These are phyloP conservation scores for Colletotrichum orbiculare DNA, from an alignment of 2,329 filamentous ascomycete species.

Conservation along the genomic window DNA sequence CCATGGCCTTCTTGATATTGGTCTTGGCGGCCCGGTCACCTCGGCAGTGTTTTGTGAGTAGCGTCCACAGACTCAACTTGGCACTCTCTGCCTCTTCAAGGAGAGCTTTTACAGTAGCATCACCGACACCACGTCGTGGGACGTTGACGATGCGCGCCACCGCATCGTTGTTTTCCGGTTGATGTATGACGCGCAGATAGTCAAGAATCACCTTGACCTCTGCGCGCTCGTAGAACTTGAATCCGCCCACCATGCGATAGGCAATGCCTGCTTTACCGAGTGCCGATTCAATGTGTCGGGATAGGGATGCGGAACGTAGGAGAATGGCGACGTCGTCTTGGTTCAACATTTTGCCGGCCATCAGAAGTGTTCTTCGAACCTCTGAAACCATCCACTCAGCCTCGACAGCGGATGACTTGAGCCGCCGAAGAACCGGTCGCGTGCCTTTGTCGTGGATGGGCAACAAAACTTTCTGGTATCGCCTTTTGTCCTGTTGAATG, in stretches of 20 bases:
- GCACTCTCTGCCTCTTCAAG: slow-evolving; percentile 80
- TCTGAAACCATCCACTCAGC: slow-evolving; percentile 91
- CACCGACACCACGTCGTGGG: slow-evolving; percentile 83
- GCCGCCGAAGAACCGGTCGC: slow-evolving; percentile 80
- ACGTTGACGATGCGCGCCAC: slow-evolving; percentile 86
- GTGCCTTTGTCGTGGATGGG: slow-evolving; percentile 85
- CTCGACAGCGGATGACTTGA: slow-evolving; percentile 77
- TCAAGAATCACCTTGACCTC: slow-evolving; percentile 91
- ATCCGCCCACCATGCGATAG: slow-evolving; percentile 92
- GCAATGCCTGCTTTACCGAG: slow-evolving; percentile 84
- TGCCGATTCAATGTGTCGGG: slow-evolving; percentile 85
- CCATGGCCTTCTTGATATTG: slow-evolving; percentile 61
- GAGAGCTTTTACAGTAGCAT: slow-evolving; percentile 78
- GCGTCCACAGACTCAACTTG: slow-evolving; percentile 78
- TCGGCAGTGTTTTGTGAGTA: slow-evolving; percentile 69
- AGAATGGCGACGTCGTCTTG: slow-evolving; percentile 87
- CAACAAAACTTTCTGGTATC: slow-evolving; percentile 83
- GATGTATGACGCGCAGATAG: slow-evolving; percentile 86
- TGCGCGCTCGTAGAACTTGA: slow-evolving; percentile 89
- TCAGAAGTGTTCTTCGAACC: slow-evolving; percentile 74
- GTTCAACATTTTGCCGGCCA: slow-evolving; percentile 79
- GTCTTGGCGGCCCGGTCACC: slow-evolving; percentile 60
- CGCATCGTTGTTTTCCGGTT: slow-evolving; percentile 89
- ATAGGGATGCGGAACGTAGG: slow-evolving; percentile 85
- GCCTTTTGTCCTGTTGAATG: slow-evolving; percentile 87